phyloP scores from a whole-genome alignment of 2,329 filamentous ascomycete species.

The Neopestalotiopsis sp. region DNA sequence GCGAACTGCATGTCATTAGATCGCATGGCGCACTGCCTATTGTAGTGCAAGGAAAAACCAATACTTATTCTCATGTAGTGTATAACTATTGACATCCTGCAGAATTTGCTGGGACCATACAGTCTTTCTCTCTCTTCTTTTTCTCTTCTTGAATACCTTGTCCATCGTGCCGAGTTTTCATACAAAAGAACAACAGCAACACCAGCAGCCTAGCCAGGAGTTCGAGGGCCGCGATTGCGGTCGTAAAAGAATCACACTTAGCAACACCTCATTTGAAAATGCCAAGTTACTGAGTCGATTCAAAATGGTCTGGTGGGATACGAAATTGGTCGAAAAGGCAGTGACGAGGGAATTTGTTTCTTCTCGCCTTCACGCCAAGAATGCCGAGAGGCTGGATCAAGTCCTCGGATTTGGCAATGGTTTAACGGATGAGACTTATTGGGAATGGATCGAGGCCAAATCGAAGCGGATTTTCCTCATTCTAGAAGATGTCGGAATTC shows the following conservation, averaged over 20 bases:
- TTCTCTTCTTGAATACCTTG: neutral
- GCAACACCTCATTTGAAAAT: neutral
- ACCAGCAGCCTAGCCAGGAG: neutral
- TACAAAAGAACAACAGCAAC: no score
- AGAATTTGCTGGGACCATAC: neutral
- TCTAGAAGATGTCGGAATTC: constrained; percentile 70
- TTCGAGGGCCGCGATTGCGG: constrained; percentile 1
- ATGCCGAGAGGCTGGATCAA: constrained; percentile 64
- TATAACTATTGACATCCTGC: neutral
- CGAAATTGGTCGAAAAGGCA: constrained; percentile 70
- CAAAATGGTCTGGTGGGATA: constrained; percentile 70
- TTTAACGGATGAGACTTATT: constrained; percentile 75
- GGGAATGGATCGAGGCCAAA: constrained; percentile 77
- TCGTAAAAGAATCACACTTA: neutral
- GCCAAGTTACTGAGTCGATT: constrained; percentile 5
- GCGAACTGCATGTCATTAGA: neutral
- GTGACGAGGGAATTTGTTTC: constrained; percentile 73
- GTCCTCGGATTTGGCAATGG: constrained; percentile 72
- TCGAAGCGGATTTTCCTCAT: constrained; percentile 75
- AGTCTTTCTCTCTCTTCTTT: neutral
- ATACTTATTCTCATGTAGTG: neutral
- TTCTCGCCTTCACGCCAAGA: constrained; percentile 66
- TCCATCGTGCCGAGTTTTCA: neutral
- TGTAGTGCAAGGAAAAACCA: neutral
- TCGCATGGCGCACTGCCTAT: neutral